These are phyloP conservation scores for Mycosarcoma mackinlayi DNA, from an alignment of 1,284 basidiomycete species.

Conservation along the genomic window DNA sequence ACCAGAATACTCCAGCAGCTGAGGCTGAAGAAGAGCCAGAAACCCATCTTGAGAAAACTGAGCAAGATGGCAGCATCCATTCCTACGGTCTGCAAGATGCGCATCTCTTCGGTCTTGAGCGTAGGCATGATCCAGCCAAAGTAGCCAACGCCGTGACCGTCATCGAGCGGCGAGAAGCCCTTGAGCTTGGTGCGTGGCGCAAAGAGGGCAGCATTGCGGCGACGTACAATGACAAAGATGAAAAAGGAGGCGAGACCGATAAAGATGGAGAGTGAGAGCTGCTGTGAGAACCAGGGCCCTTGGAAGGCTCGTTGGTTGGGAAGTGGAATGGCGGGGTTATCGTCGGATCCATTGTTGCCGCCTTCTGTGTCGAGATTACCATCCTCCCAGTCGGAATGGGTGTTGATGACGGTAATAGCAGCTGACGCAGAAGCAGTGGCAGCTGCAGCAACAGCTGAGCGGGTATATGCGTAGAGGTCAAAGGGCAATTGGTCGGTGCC, in stretches of 20 bases:
- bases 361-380: not conserved
- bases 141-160: constrained; percentile 77
- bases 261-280: constrained; percentile 80
- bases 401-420: constrained; percentile 3
- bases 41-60: constrained; percentile 93
- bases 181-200: constrained; percentile 93
- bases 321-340: constrained; percentile 33
- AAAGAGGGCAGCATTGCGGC: constrained; percentile 87
- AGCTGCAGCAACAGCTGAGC: constrained; percentile 14
- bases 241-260: constrained; percentile 86
- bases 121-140: constrained; percentile 97
- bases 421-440: constrained; percentile 8
- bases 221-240: constrained; percentile 86
- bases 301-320: constrained; percentile 49
- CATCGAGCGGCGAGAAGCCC: constrained; percentile 90
- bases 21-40: constrained; percentile 84
- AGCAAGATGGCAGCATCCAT: constrained; percentile 94
- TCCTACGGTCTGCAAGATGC: constrained; percentile 94
- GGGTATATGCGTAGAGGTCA: constrained; percentile 24
- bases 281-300: constrained; percentile 92
- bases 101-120: constrained; percentile 86
- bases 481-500: constrained; percentile 19
- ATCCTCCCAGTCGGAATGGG: constrained; percentile 1
- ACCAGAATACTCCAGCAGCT: constrained; percentile 73
- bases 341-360: constrained; percentile 25